Evolutionary conservation across 768 basidiomycete genomes (phyloP).

Genomic region (Leccinum broughii): DNA sequence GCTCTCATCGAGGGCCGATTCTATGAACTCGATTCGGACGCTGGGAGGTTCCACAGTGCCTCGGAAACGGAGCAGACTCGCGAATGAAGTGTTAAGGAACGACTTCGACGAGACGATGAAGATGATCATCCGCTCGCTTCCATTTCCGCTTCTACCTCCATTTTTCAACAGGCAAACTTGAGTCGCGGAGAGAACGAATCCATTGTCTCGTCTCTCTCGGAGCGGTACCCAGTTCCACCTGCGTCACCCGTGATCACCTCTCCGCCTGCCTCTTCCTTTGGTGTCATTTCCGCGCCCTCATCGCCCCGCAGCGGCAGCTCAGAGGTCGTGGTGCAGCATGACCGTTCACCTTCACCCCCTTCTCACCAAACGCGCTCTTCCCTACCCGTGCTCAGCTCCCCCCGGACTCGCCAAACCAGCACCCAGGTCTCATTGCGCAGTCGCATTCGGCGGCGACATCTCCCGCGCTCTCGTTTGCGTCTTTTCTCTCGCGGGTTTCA

Average conservation of each 20-base stretch:
- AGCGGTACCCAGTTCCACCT: conserved; percentile 31
- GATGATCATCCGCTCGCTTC: not conserved
- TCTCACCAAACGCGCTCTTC: conserved; percentile 1
- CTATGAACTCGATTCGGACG: conserved; percentile 9
- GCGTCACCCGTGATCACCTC: conserved; percentile 32
- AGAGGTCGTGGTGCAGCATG: conserved; percentile 13
- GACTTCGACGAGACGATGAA: conserved; percentile 1
- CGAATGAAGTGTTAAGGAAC: conserved; percentile 10
- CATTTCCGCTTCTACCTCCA: not conserved
- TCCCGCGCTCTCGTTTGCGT: conserved; percentile 22
- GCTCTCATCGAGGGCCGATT: conserved; percentile 13
- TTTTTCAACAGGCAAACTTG: not conserved
- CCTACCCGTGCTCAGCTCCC: conserved; percentile 20
- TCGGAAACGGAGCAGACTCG: conserved; percentile 22
- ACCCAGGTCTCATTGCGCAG: not conserved
- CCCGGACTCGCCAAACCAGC: not conserved
- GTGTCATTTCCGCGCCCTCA: conserved; percentile 24
- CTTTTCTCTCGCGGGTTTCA: conserved; percentile 8
- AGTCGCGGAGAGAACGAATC: conserved; percentile 4
- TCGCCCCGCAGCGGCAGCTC: conserved; percentile 21
- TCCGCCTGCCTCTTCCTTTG: conserved; percentile 25
- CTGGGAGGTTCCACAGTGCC: conserved; percentile 10
- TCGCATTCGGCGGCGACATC: conserved; percentile 9
- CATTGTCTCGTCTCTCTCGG: conserved; percentile 29
- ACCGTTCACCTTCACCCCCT: not conserved